These are phyloP conservation scores for Usnea hakonensis DNA, from an alignment of 495 filamentous ascomycete species.

Conservation along the genomic window DNA sequence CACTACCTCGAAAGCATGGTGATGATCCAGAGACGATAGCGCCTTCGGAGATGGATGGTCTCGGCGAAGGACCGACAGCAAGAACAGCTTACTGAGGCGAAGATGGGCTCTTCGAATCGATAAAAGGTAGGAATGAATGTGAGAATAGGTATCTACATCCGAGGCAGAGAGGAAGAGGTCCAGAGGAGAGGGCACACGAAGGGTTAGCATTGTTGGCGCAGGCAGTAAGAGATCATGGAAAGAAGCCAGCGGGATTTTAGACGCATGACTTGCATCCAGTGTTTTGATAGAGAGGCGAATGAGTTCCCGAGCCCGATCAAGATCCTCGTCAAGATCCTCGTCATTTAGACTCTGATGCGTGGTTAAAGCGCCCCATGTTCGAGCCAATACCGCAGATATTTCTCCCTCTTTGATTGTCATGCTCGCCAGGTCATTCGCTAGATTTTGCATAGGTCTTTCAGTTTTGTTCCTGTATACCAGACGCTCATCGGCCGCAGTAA, in stretches of 20 bases:
- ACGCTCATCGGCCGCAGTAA: conserved; percentile 72
- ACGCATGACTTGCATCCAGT: not conserved
- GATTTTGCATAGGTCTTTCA: conserved; percentile 22
- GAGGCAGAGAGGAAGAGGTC: conserved; percentile 75
- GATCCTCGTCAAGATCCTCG: conserved; percentile 62
- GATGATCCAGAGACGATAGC: conserved; percentile 46
- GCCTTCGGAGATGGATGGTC: conserved; percentile 62
- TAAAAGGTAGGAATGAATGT: conserved; percentile 79
- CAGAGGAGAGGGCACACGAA: conserved; percentile 69
- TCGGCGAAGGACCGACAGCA: conserved; percentile 66
- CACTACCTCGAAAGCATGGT: conserved; percentile 35
- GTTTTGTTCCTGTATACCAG: conserved; percentile 45
- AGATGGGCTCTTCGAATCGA: conserved; percentile 76
- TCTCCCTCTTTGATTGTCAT: conserved; percentile 81
- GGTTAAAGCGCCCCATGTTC: conserved; percentile 70
- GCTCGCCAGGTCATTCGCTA: conserved; percentile 37
- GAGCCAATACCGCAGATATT: conserved; percentile 60
- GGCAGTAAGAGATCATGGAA: conserved; percentile 84
- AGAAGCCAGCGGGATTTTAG: conserved; percentile 20
- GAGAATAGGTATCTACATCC: conserved; percentile 71
- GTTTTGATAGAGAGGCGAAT: conserved; percentile 55
- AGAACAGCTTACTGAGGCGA: conserved; percentile 74
- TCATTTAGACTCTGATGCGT: conserved; percentile 64
- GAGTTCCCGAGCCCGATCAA: conserved; percentile 74
- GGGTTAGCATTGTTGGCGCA: conserved; percentile 58